phyloP scores from a whole-genome alignment of 2,329 filamentous ascomycete species.

The Hymenoscyphus fructigenus region DNA sequence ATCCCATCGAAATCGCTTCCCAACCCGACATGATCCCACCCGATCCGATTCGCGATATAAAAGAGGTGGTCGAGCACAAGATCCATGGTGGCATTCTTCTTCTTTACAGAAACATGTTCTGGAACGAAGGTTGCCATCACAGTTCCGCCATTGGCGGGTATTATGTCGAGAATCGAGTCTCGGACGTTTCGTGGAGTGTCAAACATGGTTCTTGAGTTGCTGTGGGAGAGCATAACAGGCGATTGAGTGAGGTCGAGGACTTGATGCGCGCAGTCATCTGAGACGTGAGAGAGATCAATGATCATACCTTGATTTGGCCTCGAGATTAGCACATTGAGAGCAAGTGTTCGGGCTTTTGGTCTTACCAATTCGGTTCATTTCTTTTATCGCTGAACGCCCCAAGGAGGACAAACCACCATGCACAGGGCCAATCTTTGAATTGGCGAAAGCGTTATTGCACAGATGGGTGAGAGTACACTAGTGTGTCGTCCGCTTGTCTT shows the following conservation, averaged over 20 bases:
- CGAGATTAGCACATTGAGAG: slow-evolving; percentile 33
- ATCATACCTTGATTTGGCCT: slow-evolving; percentile 48
- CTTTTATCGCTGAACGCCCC: slow-evolving; percentile 47
- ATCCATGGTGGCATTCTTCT: slow-evolving; percentile 53
- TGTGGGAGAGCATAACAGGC: slow-evolving; percentile 66
- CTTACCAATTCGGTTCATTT: not conserved
- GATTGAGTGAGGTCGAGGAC: slow-evolving; percentile 51
- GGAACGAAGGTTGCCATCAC: slow-evolving; percentile 50
- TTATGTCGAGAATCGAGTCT: slow-evolving; percentile 53
- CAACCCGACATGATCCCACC: slow-evolving; percentile 64
- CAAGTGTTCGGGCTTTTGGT: not conserved
- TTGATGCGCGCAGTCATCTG: slow-evolving; percentile 60
- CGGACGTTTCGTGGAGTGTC: slow-evolving; percentile 66
- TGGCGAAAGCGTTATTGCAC: slow-evolving; percentile 63
- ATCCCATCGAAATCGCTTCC: slow-evolving; percentile 66
- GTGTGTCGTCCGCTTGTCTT: not conserved
- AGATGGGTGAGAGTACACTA: slow-evolving; percentile 9
- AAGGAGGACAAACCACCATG: slow-evolving; percentile 51
- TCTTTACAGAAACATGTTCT: slow-evolving; percentile 32
- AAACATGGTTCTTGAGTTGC: slow-evolving; percentile 57
- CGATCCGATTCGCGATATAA: slow-evolving; percentile 60
- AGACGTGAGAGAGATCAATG: slow-evolving; percentile 64
- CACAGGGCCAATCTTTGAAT: slow-evolving; percentile 12
- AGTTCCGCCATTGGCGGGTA: slow-evolving; percentile 55
- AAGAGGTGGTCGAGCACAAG: slow-evolving; percentile 63